Base-by-base conservation (phyloP, 805 yeast genomes). In the Kregervanrija fluxuum region DNA sequence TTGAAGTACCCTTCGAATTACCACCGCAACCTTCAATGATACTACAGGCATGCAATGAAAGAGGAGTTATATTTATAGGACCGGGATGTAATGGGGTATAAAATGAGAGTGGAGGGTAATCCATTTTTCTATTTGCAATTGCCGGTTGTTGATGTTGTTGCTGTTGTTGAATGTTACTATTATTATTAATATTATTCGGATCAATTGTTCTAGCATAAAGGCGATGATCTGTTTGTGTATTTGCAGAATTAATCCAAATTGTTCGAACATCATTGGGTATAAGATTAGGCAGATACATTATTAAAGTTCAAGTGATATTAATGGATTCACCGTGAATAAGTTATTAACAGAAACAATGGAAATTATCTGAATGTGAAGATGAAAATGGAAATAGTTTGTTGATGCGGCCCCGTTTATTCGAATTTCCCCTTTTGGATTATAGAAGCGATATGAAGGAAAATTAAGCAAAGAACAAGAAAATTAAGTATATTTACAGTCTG, bases 251-350 rank as follows among this genome's bases (percentile, higher is more conserved):
- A 56, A 52, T 54, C 79, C 80, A 74, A 10, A 71, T 57, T 35
- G 65, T 66, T 51, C 69, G 76, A 12, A 71, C 66, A 44, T 73
- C 75, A 15, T 68, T 56, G 0, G 77, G 69, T 13, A 73, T 66
- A 42, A 75, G 44, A 40, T 64, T 64, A 9, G 81, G 80, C 40
- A 74, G 55, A 51, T 70, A 74, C 81, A 75, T 75, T 3, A 28
- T 14, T 30, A 11, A 12, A 6, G 8, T 13, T 22, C 10, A 33
- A 28, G 5, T 22, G 28, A 6, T 22, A 22, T 2, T 22, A 22
- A 6, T 22, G 8, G 2, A 22, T 8, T 6, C 28, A 2, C 28
- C 28, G 8, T 22, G 28, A 22, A 22, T 22, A 22, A 22, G 6
- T 22, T 22, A 22, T 6, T 22, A 22, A 6, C 28, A 22, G 28